Evolutionary conservation across 2,329 filamentous ascomycete species (phyloP), one percentile per base, ranked within the genome.

Genomic region (Sporothrix dimorphospora): DNA sequence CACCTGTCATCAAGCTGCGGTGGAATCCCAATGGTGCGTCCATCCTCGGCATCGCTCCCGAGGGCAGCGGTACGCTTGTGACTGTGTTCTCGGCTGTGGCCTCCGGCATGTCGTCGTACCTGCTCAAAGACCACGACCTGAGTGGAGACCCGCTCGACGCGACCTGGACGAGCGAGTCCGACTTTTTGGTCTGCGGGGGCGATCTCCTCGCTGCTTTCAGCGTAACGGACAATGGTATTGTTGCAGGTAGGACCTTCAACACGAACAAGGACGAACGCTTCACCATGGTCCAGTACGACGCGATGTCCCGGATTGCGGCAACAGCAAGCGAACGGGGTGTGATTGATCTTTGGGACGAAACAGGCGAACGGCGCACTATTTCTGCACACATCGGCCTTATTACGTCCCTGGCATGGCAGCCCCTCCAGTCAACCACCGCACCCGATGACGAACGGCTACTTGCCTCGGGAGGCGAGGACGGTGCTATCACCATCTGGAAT

Each of bases 401-500:
- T 69, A 89, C 87, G 0, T 83, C 85, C 3, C 81, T 91, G 74
- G 82, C 85, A 73, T 91, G 89, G 88, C 89, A 91, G 76, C 89
- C 89, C 12, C 75, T 87, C 21, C 82, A 84, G 71, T 76, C 79
- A 24, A 19, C 45, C 9, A 78, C 78, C 1, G 71, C 76, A 0
- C 71, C 77, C 4, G 81, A 84, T 7, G 85, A 85, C 67, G 87
- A 90, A 74, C 83, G 89, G 30, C 80, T 91, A 3, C 83, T 90
- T 71, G 89, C 89, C 8, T 88, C 88, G 1, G 88, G 88, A 30
- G 86, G 87, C 3, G 88, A 90, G 73, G 89, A 91, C 75, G 88
- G 88, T 30, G 86, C 86, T 12, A 89, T 91, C 66, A 82, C 86
- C 61, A 86, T 91, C 34, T 91, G 88, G 87, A 89, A 91, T 75